A percentile compares a stretch with the other conserved stretches of the same genome.
These are phyloP conservation scores for Thraustochytrium sp. DNA, from an alignment of 352 stramenopile species.

Conservation along the genomic window DNA sequence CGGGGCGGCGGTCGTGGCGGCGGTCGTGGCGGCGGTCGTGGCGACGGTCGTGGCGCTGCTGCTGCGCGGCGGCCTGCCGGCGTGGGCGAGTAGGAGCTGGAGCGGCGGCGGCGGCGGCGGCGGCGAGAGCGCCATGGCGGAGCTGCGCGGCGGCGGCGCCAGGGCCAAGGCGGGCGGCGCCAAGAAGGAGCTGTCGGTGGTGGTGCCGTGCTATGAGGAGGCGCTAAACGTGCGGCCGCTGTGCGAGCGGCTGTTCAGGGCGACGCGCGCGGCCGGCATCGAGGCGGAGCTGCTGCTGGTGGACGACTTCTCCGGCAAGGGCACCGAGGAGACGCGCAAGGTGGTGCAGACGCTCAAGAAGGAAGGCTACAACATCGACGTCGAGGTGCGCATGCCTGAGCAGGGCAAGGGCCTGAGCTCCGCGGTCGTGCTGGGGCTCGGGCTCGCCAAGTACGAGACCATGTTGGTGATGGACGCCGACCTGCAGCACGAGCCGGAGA, in stretches of 20 bases:
- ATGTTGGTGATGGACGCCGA: slow-evolving; percentile 54
- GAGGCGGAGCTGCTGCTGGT: slow-evolving; percentile 46
- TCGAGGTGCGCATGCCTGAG: slow-evolving; percentile 32
- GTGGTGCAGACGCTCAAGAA: slow-evolving; percentile 40
- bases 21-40: no score
- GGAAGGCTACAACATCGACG: slow-evolving; percentile 37
- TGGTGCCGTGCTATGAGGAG: slow-evolving; percentile 49
- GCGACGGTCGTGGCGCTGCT: no score
- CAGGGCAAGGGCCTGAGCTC: slow-evolving; percentile 41
- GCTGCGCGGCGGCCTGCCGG: no score
- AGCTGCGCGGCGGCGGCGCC: no score
- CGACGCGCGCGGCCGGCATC: slow-evolving; percentile 38
- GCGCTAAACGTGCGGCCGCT: slow-evolving; percentile 46
- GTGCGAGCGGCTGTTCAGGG: slow-evolving; percentile 47
- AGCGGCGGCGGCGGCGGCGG: no score
- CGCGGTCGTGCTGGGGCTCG: slow-evolving; percentile 17
- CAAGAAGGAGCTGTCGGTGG: slow-evolving; percentile 46
- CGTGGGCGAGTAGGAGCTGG: no score
- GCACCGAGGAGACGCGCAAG: neutral
- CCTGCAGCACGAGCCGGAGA: slow-evolving; percentile 54
- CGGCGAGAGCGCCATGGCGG: no score
- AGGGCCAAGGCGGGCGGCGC: no score
- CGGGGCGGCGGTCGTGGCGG: no score
- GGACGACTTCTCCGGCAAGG: slow-evolving; percentile 47
- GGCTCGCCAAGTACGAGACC: neutral